These are phyloP conservation scores for Xylariales sp. DNA, from an alignment of 2,329 filamentous ascomycete genomes.

Conservation along the genomic window DNA sequence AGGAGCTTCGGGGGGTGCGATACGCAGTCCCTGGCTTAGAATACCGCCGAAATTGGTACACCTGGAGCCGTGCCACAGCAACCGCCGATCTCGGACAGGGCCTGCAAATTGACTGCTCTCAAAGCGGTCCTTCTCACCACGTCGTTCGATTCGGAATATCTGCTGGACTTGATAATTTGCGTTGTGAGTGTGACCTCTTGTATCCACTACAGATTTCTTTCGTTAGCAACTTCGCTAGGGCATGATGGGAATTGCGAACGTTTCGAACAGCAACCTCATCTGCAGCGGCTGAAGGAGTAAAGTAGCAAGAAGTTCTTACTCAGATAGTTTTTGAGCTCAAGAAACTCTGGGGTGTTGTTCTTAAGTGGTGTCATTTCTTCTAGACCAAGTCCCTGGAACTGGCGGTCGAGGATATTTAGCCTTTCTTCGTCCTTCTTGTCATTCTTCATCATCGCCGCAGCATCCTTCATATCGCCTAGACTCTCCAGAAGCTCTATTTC, in stretches of 20 bases:
- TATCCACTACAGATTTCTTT: too few species aligned
- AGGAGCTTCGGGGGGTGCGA: conserved; percentile 80
- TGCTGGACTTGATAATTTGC: conserved; percentile 59
- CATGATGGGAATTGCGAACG: too few species aligned
- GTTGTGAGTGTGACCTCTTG: conserved; percentile 63
- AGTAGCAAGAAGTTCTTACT: too few species aligned
- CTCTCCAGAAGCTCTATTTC: conserved; percentile 79
- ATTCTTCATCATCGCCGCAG: conserved; percentile 70
- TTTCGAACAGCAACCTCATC: too few species aligned
- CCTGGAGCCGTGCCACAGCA: conserved; percentile 85
- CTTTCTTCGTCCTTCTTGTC: conserved; percentile 45
- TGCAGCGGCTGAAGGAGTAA: too few species aligned
- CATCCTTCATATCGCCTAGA: conserved; percentile 80
- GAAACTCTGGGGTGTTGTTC: conserved; percentile 56
- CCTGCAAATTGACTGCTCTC: conserved; percentile 48
- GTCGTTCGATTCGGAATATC: conserved; percentile 79
- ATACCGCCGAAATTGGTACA: conserved; percentile 85
- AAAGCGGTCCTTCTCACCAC: conserved; percentile 69
- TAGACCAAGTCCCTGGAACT: conserved; percentile 67
- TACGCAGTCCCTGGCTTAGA: conserved; percentile 81
- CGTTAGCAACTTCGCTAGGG: too few species aligned
- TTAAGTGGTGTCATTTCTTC: conserved; percentile 72
- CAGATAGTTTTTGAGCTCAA: conserved; percentile 64
- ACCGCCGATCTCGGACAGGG: conserved; percentile 57
- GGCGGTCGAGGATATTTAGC: conserved; percentile 65